Percentiles rank a stretch among this genome's conserved stretches.
Conservation (phyloP, 148 eudicot species). For the Rhododendron henanense region DNA sequence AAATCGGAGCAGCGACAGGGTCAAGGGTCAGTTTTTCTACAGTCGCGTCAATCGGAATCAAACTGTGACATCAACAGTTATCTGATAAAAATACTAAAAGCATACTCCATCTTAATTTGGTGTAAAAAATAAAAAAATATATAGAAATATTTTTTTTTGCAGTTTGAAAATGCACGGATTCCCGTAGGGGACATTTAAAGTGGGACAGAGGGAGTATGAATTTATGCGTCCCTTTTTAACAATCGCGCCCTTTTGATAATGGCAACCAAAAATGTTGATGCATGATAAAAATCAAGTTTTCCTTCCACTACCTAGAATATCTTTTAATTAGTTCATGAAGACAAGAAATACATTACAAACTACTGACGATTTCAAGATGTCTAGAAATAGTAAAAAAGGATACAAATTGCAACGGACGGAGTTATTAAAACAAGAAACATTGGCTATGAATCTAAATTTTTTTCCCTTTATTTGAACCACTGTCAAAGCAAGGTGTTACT, state of each 20-base stretch:
- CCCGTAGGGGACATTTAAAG: too few relatives aligned
- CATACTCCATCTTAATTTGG: not conserved
- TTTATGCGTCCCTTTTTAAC: not conserved
- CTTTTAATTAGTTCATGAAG: not conserved
- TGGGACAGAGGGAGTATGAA: too few relatives aligned
- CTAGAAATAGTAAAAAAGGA: not conserved
- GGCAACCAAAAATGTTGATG: not conserved
- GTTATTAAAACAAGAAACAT: not conserved
- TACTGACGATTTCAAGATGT: not conserved
- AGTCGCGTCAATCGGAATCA: not conserved
- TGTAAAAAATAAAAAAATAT: too few relatives aligned
- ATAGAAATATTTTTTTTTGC: too few relatives aligned
- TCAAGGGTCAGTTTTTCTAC: not conserved
- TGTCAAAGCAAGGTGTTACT: not conserved
- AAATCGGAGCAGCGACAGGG: not conserved
- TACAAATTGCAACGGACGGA: not conserved
- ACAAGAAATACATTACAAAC: not conserved
- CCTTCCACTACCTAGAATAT: not conserved
- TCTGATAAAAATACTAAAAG: not conserved
- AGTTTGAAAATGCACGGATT: too few relatives aligned
- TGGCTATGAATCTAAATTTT: not conserved
- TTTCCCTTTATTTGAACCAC: not conserved
- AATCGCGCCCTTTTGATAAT: not conserved
- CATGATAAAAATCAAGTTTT: not conserved
- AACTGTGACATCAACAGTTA: not conserved